Evolutionary conservation across 306 rosid species (phyloP).

Genomic region (Vigna unguiculata): DNA sequence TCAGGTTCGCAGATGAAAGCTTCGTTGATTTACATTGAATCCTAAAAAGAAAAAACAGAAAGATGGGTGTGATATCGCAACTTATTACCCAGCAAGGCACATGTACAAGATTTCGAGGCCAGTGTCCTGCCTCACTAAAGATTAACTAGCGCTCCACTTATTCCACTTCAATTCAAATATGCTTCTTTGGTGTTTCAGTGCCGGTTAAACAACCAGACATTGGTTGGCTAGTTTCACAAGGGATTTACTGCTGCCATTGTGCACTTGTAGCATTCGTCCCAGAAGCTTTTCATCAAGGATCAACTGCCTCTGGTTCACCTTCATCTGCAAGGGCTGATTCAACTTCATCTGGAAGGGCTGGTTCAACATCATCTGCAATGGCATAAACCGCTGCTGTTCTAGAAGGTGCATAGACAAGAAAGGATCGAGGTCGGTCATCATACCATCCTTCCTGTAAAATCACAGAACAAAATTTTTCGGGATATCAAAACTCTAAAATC

Average conservation of each 20-base stretch:
- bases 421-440: conserved; percentile 79
- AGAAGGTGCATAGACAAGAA: conserved; percentile 75
- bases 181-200: conserved; percentile 34
- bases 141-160: conserved; percentile 31
- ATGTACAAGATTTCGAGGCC: conserved; percentile 23
- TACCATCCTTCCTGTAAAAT: conserved; percentile 73
- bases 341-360: neutral
- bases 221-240: conserved; percentile 40
- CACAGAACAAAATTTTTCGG: conserved; percentile 28
- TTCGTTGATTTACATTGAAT: conserved; percentile 30
- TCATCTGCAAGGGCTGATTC: neutral
- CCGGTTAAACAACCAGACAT: conserved; percentile 23
- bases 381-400: conserved; percentile 88
- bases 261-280: conserved; percentile 16
- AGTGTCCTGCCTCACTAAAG: conserved; percentile 38
- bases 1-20: conserved; percentile 19
- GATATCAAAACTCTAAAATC: conserved; percentile 23
- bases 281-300: conserved; percentile 48
- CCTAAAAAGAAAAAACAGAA: conserved; percentile 18
- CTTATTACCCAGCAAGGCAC: conserved; percentile 38
- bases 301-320: conserved; percentile 33
- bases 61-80: conserved; percentile 17
- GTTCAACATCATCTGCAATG: conserved; percentile 49
- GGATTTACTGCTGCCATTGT: conserved; percentile 45
- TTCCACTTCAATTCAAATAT: conserved; percentile 31